A percentile compares a stretch with the other conserved stretches of the same genome.
These are phyloP conservation scores for Candida palmyrensis DNA, from an alignment of 805 yeast species.

Conservation along the genomic window DNA sequence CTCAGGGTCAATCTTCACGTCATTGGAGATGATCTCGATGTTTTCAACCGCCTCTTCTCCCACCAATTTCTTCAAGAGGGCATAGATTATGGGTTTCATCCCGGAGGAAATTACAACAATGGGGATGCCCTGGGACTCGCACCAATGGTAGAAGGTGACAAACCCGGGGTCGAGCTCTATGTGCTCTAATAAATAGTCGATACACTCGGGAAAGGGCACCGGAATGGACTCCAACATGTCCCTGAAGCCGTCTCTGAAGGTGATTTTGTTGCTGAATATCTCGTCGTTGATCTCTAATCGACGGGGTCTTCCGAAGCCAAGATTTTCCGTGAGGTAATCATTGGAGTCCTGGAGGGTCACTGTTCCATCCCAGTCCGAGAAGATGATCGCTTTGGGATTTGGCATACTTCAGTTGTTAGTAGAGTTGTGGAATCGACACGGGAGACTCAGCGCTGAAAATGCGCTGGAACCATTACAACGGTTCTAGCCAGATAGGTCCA, in stretches of 20 bases:
- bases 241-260: slow-evolving; percentile 79
- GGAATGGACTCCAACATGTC: slow-evolving; percentile 78
- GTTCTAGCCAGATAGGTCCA: no score
- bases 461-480: no score
- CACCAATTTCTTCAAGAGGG: slow-evolving; percentile 65
- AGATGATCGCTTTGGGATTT: slow-evolving; percentile 69
- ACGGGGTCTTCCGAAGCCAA: slow-evolving; percentile 75
- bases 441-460: no score
- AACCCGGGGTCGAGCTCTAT: slow-evolving; percentile 89
- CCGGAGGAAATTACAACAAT: slow-evolving; percentile 88
- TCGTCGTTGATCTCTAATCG: slow-evolving; percentile 66
- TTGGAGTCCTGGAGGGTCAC: slow-evolving; percentile 94
- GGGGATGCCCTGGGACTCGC: slow-evolving; percentile 66
- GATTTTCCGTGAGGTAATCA: slow-evolving; percentile 81
- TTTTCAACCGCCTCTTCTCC: slow-evolving; percentile 70
- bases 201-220: slow-evolving; percentile 77
- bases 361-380: slow-evolving; percentile 98
- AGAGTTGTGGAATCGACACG: no score
- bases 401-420: no score
- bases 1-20: slow-evolving; percentile 47
- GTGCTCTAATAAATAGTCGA: slow-evolving; percentile 58
- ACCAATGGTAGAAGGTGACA: slow-evolving; percentile 74
- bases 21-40: slow-evolving; percentile 80
- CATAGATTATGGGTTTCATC: slow-evolving; percentile 86
- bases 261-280: slow-evolving; percentile 60